Evolutionary conservation across 2,329 filamentous ascomycete species (phyloP).

Genomic region (Hawksworthiomyces lignivorus): DNA sequence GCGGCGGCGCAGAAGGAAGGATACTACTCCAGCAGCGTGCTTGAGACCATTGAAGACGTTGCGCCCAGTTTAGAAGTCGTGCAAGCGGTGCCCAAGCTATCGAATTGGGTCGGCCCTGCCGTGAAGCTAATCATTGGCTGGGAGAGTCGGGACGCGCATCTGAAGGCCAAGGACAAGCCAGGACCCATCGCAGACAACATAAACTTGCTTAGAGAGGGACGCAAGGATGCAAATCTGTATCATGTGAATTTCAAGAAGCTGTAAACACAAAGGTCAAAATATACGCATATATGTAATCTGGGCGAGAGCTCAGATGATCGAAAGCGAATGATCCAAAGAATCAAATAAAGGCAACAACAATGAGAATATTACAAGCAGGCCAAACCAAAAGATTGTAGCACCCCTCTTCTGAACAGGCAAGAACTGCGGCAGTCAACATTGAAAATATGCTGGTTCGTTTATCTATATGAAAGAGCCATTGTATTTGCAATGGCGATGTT

Average conservation of each 20-base stretch:
- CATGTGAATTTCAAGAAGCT: constrained; percentile 8
- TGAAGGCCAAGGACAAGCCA: constrained; percentile 13
- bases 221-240: constrained; percentile 5
- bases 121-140: constrained; percentile 19
- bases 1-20: too few relatives aligned
- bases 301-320: too few relatives aligned
- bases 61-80: not conserved
- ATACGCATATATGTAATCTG: too few relatives aligned
- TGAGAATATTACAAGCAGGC: too few relatives aligned
- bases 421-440: too few relatives aligned
- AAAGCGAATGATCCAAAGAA: too few relatives aligned
- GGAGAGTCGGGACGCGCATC: constrained; percentile 18
- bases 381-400: too few relatives aligned
- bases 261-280: not conserved
- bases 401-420: too few relatives aligned
- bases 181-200: constrained; percentile 9
- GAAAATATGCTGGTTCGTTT: too few relatives aligned
- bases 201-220: not conserved
- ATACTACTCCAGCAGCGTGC: constrained; percentile 6
- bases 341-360: too few relatives aligned
- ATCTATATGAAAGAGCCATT: too few relatives aligned
- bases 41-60: constrained; percentile 7
- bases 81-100: not conserved
- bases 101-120: constrained; percentile 4
- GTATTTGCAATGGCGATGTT: too few relatives aligned